Evolutionary conservation across 75 land plant genomes (phyloP), one percentile per base, ranked within the genome.

Genomic region (Pinus tabuliformis): DNA sequence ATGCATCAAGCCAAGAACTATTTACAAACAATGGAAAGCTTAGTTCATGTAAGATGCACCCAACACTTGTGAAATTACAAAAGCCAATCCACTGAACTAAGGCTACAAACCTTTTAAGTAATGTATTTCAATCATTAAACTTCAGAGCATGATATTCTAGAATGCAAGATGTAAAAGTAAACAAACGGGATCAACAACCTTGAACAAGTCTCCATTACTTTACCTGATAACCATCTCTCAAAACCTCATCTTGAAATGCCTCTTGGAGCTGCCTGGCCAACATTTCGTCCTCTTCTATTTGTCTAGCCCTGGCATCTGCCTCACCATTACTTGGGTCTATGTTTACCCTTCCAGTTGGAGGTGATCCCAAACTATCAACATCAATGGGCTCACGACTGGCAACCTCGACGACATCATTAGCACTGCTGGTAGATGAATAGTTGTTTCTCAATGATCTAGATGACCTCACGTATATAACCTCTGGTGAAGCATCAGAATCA

Each of bases 201-300:
- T 49, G 49, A 68, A 37, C 20, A 68, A 30, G 52, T 18, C 54
- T 60, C 62, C 21, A 60, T 60, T 20, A 22, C 26, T 73, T 56
- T 30, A 56, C 58, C 74, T 73, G 36, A 24, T 49, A 15, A 4
- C 73, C 52, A 70, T 60, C 62, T 66, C 70, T 72, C 6, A 76
- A 78, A 20, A 49, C 56, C 62, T 91, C 91, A 45, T 73, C 65
- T 81, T 77, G 75, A 56, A 89, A 77, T 58, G 89, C 85, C 62
- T 91, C 93, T 70, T 91, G 91, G 57, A 91, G 91, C 79, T 84
- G 85, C 54, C 85, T 86, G 63, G 93, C 93, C 80, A 91, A 73
- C 13, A 73, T 58, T 76, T 91, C 91, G 81, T 91, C 93, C 65
- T 83, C 80, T 80, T 86, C 93, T 13, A 91, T 24, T 79, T 91